These are phyloP conservation scores for Fonsecaea multimorphosa DNA, from an alignment of 2,329 filamentous ascomycete genomes.

Conservation along the genomic window DNA sequence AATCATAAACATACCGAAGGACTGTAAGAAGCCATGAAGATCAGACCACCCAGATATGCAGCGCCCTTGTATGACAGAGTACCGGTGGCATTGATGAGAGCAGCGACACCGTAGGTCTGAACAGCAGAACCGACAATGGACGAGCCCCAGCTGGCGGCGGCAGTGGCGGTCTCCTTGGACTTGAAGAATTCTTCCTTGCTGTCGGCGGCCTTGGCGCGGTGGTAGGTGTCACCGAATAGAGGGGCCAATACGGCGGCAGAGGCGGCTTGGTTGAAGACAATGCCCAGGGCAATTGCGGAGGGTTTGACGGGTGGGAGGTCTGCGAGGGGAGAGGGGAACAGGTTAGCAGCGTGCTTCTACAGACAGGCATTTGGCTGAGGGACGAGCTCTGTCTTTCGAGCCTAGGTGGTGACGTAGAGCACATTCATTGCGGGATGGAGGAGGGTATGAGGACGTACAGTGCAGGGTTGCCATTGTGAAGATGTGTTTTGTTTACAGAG, in stretches of 20 bases:
- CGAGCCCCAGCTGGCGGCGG: constrained; percentile 87
- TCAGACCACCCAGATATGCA: constrained; percentile 85
- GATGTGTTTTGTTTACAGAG: constrained; percentile 29
- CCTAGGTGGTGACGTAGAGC: constrained; percentile 29
- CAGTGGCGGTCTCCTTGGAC: constrained; percentile 88
- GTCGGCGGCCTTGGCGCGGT: constrained; percentile 87
- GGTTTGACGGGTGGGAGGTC: constrained; percentile 89
- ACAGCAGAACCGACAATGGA: constrained; percentile 86
- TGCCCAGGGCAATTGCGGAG: constrained; percentile 94
- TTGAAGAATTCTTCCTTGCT: constrained; percentile 95
- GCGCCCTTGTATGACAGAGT: constrained; percentile 97
- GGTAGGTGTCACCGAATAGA: constrained; percentile 92
- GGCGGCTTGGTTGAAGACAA: constrained; percentile 90
- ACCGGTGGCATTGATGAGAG: constrained; percentile 91
- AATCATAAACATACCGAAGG: constrained; percentile 60
- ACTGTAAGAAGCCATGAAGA: constrained; percentile 90
- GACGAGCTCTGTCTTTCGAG: constrained; percentile 14
- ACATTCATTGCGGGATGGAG: not conserved
- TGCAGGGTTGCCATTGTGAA: constrained; percentile 64
- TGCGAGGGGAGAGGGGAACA: constrained; percentile 43
- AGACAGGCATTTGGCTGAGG: constrained; percentile 9
- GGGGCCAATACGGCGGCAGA: constrained; percentile 87
- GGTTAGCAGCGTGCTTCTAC: constrained; percentile 23
- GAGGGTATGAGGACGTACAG: constrained; percentile 56
- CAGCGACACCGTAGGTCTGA: constrained; percentile 87